Base-by-base conservation (phyloP, 2,329 filamentous ascomycete genomes). In the Penicillium sp. region DNA sequence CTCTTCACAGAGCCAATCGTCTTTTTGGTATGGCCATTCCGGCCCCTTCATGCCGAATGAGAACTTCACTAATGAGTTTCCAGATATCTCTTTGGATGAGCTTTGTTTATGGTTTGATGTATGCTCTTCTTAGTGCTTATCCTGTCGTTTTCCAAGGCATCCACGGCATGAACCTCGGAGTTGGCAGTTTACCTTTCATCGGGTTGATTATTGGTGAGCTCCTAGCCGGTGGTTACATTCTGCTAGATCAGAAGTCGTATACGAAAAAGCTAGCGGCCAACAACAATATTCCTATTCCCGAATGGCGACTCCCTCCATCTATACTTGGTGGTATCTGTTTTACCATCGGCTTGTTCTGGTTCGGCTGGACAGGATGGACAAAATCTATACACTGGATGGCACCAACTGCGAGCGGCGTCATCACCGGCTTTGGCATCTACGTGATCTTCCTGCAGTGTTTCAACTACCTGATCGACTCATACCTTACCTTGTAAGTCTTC, bases 1-100 rank as follows among this genome's bases (percentile, higher is more conserved):
- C 72, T 80, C 3, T 63, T 78, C 48, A 78, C 76, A 0, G 78
- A 80, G 58, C 78, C 76, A 0, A 78, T 79, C 55, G 72, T 79
- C 2, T 68, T 74, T 5, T 58, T 75, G 3, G 69, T 74, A 54
- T 65, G 59, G 1, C 19, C 8, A 3, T 10, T 0, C n/a, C n/a
- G 26, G 25, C 2, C 4, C n/a, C 6, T 37, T 4, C 6, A n/a
- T 13, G 0, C 10, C 11, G 2, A 22, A 16, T n/a, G 8, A 48
- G 52, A 10, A 53, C 13, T 1, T 30, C 16, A 14, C 38, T 61
- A 54, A 65, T 30, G 4, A 2, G 5, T 4, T 13, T 8, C 6
- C 28, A 65, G 65, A 65, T 68, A 1, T 68, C 73, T 2, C 40
- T 75, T 4, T 75, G 73, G 54, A 74, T 74, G 62, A 72, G 71